phyloP scores from a whole-genome alignment of 768 basidiomycete species.

The Coprinopsis sp. region DNA sequence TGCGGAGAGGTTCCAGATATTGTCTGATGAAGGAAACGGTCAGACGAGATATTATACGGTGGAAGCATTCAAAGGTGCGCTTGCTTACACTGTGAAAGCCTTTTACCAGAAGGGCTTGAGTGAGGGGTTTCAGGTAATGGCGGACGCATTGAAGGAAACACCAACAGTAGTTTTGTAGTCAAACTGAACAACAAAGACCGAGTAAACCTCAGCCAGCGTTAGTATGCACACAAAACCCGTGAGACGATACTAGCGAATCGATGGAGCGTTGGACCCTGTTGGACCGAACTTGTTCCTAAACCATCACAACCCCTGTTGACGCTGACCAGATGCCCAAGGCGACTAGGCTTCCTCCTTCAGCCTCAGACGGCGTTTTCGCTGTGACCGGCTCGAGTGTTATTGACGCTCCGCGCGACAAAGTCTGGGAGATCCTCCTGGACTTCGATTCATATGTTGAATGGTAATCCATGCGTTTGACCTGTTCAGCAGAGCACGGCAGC shows the following conservation, averaged over 20 bases:
- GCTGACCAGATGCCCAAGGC: background rate
- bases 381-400: constrained; percentile 46
- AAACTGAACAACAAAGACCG: background rate
- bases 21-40: constrained; percentile 46
- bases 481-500: constrained; percentile 3
- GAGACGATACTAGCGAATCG: too few relatives aligned
- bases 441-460: constrained; percentile 61
- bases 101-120: background rate
- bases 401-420: constrained; percentile 55
- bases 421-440: constrained; percentile 59
- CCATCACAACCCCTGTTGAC: background rate
- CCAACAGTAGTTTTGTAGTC: too few relatives aligned
- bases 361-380: constrained; percentile 41
- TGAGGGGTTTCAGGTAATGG: background rate
- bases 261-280: too few relatives aligned
- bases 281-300: background rate
- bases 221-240: too few relatives aligned
- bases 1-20: constrained; percentile 60
- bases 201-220: too few relatives aligned
- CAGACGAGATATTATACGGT: constrained; percentile 59
- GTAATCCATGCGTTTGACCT: constrained; percentile 27
- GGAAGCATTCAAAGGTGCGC: constrained; percentile 51
- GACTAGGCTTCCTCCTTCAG: constrained; percentile 29
- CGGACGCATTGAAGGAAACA: constrained; percentile 2
- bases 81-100: constrained; percentile 19